These are phyloP conservation scores for Alnus glutinosa DNA, from an alignment of 306 rosid species.

Conservation along the genomic window DNA sequence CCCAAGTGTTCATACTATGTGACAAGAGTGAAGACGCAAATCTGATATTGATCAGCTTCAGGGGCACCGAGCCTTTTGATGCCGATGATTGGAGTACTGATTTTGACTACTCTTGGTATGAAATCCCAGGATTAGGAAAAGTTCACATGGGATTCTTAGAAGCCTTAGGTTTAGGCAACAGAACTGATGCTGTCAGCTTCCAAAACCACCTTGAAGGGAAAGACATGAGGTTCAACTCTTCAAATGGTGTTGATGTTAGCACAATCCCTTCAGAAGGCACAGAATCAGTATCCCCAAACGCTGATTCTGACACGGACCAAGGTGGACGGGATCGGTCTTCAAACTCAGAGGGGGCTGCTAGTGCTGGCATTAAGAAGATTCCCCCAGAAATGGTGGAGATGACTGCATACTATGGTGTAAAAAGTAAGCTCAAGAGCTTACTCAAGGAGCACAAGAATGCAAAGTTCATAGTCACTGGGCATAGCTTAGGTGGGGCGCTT, in stretches of 20 bases:
- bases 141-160: constrained; percentile 80
- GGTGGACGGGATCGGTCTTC: constrained; percentile 15
- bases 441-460: constrained; percentile 67
- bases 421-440: constrained; percentile 51
- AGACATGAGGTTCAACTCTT: constrained; percentile 1
- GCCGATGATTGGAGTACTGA: constrained; percentile 78
- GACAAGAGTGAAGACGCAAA: constrained; percentile 72
- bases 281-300: constrained; percentile 22
- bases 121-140: constrained; percentile 63
- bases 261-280: constrained; percentile 16
- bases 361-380: constrained; percentile 10
- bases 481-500: constrained; percentile 80
- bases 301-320: constrained; percentile 23
- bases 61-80: constrained; percentile 78
- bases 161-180: constrained; percentile 74
- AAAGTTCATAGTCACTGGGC: constrained; percentile 72
- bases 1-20: constrained; percentile 64
- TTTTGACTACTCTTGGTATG: constrained; percentile 83
- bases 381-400: constrained; percentile 39
- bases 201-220: constrained; percentile 34
- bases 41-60: constrained; percentile 66
- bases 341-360: constrained; percentile 14
- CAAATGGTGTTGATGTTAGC: constrained; percentile 17
- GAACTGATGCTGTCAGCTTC: constrained; percentile 48
- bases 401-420: constrained; percentile 58